Conservation (phyloP, 371 early-diverging fungal genomes). For the Mortierella sp. region DNA sequence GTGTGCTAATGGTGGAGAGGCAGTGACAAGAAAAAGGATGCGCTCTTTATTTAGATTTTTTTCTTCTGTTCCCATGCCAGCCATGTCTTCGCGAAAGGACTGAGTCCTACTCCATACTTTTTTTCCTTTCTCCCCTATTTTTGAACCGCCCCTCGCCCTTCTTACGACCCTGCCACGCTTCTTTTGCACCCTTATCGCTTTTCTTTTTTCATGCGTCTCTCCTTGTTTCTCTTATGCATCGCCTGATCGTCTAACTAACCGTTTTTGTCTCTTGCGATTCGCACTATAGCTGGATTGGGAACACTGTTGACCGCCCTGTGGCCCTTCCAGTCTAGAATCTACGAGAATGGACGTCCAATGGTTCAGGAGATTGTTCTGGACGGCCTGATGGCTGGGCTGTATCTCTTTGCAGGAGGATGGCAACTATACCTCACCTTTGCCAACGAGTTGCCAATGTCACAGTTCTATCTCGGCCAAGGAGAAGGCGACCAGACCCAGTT, state of each 20-base stretch:
- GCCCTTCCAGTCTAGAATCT: constrained; percentile 52
- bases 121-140: background rate
- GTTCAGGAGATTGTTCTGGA: constrained; percentile 47
- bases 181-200: background rate
- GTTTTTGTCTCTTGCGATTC: constrained; percentile 6
- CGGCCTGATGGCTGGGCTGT: constrained; percentile 22
- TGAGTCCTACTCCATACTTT: too few species aligned
- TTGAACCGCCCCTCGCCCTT: background rate
- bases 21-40: background rate
- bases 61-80: background rate
- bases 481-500: constrained; percentile 9
- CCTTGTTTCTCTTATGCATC: constrained; percentile 11
- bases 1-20: background rate
- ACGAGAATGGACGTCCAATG: constrained; percentile 46
- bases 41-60: background rate
- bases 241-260: background rate
- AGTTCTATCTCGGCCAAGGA: background rate
- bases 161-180: background rate
- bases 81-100: background rate
- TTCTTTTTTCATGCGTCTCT: constrained; percentile 13
- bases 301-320: constrained; percentile 28
- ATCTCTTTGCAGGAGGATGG: constrained; percentile 43
- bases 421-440: constrained; percentile 43
- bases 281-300: constrained; percentile 26
- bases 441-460: constrained; percentile 11